phyloP scores from a whole-genome alignment of 2,329 filamentous ascomycete species.

The Diaporthe helianthi region DNA sequence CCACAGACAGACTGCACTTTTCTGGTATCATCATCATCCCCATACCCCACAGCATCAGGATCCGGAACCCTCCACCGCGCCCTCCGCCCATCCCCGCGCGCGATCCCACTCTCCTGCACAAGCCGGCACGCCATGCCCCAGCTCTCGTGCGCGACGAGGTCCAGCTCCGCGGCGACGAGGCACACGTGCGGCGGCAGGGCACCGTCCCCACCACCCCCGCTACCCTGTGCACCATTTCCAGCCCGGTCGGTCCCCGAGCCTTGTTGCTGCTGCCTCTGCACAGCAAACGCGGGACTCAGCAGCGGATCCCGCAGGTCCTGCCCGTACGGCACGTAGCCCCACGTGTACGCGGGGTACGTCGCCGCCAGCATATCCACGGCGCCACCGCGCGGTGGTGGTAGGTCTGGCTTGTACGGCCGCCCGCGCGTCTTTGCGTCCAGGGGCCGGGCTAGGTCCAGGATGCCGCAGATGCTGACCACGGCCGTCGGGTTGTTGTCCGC shows the following conservation, averaged over 20 bases:
- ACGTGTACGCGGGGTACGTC: constrained; percentile 46
- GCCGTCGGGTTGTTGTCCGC: constrained; percentile 43
- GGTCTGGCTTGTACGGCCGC: constrained; percentile 46
- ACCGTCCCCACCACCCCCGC: neutral
- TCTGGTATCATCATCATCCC: constrained; percentile 11
- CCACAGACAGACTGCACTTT: constrained; percentile 21
- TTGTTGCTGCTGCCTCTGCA: constrained; percentile 31
- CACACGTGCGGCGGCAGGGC: constrained; percentile 52
- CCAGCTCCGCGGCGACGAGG: constrained; percentile 52
- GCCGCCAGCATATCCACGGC: constrained; percentile 40
- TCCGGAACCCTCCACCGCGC: constrained; percentile 40
- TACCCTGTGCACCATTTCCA: too few species aligned
- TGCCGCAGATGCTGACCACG: constrained; percentile 52
- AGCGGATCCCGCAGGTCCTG: constrained; percentile 47
- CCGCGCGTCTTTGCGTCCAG: constrained; percentile 41
- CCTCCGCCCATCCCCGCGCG: constrained; percentile 39
- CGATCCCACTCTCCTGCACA: constrained; percentile 41
- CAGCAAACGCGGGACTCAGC: constrained; percentile 48
- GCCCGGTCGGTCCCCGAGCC: too few species aligned
- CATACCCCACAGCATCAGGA: constrained; percentile 21
- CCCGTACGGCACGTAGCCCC: constrained; percentile 49
- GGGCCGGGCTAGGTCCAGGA: constrained; percentile 48
- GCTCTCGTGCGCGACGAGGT: constrained; percentile 52
- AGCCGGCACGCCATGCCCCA: constrained; percentile 48
- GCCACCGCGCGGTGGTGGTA: constrained; percentile 41